Base-by-base conservation (phyloP, 1,139 yeast species). In the Kurtzmaniella quercitrusa region DNA sequence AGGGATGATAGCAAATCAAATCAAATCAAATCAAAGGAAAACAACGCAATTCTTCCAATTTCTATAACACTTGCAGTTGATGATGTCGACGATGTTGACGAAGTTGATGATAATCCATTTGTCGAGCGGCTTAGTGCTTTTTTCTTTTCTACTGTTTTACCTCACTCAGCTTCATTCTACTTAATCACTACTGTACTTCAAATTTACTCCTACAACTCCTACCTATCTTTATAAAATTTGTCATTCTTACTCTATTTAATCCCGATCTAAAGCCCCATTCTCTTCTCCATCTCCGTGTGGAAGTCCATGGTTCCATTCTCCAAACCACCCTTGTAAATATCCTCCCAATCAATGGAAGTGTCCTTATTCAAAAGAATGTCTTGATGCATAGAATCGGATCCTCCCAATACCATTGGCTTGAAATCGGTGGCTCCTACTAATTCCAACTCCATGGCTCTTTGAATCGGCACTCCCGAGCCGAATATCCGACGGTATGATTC, bases 381-480 rank as follows among this genome's bases (percentile, higher is more conserved):
- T 47, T 72, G 76, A 59, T 88, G 95, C 54, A 88, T 51, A n/a
- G 70, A 56, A 42, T 69, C 73, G 10, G 75, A 58, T 16, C 82
- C 83, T 3, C 87, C 81, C 43, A 80, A 68, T 14, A 75, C 65
- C 42, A 72, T 62, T n/a, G 95, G 95, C 51, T 74, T 79, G 62
- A 81, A 81, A 45, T 85, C 89, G n/a, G 88, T 79, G 41, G 75
- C 72, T 40, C 80, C 80, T n/a, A 91, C 85, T 34, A 89, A 77
- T 45, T 78, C 73, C 57, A 88, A 68, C 54, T 94, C 98, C 87
- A 93, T 87, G 25, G 86, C 81, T 60, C 97, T 79, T 62, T 89
- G 84, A 54, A 93, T 82, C 7, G 98, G 96, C 58, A 88, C 98
- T 11, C 95, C 96, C 40, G 95, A 85, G 25, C 98, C 98, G 63